Evolutionary conservation across 2,329 filamentous ascomycete species (phyloP), one percentile per base, ranked within the genome.

Genomic region (Nothomitra cinnamomea): DNA sequence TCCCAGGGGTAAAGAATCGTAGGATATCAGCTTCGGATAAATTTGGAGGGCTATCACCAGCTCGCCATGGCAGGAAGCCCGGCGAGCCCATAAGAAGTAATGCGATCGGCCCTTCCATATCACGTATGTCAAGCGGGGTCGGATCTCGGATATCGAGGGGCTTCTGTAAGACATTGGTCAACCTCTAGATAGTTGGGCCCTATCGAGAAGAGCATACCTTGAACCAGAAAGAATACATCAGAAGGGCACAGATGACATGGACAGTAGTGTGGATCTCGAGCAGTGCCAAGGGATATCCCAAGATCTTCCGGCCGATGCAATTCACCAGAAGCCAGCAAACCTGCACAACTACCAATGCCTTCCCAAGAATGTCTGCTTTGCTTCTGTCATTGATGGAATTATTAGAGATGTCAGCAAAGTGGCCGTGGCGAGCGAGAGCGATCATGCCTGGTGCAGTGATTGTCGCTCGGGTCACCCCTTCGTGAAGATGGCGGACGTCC

Each of bases 221-320:
- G 13, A 40, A 53, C 56, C 56, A 55, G 7, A 55, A 22, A 2
- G 32, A 13, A 24, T 57, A 57, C 36, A 57, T 36, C 28, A 28
- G 13, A 19, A 57, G 35, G n/a, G 56, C 55, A 25, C 52, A 53
- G 25, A 48, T 45, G 8, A 57, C 55, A 38, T 57, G 56, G 7
- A 42, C 53, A 24, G 53, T 35, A 3, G 53, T 53, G 53, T 56
- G 49, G 15, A 56, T 38, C 25, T 57, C 56, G 2, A 53, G n/a
- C n/a, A 53, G 22, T 10, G 52, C 32, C 19, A 53, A 6, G 6
- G 52, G 52, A 2, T n/a, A 32, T 21, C 35, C 32, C 13, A 10
- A 15, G 4, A 24, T 24, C 19, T 28, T 32, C 2, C 52, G 52
- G 10, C 13, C 19, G n/a, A 53, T 48, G 17, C 38, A 43, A 6